These are phyloP conservation scores for Wickerhamomyces ciferrii DNA, from an alignment of 805 yeast species.

Conservation along the genomic window DNA sequence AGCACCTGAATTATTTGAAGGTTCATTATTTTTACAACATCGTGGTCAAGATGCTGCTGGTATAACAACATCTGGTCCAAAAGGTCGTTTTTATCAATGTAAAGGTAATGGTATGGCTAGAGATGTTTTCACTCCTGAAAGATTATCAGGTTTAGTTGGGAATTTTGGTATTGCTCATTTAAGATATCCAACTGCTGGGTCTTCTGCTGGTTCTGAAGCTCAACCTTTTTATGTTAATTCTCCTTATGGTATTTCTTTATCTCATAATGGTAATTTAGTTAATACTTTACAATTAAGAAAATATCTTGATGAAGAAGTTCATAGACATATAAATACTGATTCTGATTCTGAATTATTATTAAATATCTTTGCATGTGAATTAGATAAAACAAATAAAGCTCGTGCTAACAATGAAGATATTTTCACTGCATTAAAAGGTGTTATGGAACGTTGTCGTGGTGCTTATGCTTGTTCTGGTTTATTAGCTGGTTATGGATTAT, in stretches of 20 bases:
- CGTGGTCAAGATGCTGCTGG: conserved; percentile 99
- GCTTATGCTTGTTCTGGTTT: conserved; percentile 96
- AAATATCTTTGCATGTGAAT: conserved; percentile 87
- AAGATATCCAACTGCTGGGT: conserved; percentile 97
- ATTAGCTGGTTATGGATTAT: conserved; percentile 92
- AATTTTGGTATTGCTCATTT: conserved; percentile 94
- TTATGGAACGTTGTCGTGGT: conserved; percentile 78
- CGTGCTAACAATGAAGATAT: conserved; percentile 90
- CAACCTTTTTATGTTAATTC: conserved; percentile 98
- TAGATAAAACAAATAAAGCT: conserved; percentile 86
- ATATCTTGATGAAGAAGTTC: conserved; percentile 88
- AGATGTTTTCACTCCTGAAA: conserved; percentile 85
- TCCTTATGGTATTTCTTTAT: conserved; percentile 87
- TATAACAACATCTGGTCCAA: conserved; percentile 88
- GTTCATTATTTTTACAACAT: conserved; percentile 88
- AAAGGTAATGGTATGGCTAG: conserved; percentile 99
- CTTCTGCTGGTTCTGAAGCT: conserved; percentile 93
- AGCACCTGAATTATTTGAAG: conserved; percentile 89
- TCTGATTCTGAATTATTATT: conserved; percentile 89
- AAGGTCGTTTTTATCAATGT: conserved; percentile 94
- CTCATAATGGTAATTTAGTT: conserved; percentile 94
- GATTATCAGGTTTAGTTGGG: conserved; percentile 79
- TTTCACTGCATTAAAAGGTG: conserved; percentile 79
- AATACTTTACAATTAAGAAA: conserved; percentile 73
- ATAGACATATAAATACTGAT: conserved; percentile 96